phyloP scores from a whole-genome alignment of 2,329 filamentous ascomycete genomes.

The Septoria linicola region DNA sequence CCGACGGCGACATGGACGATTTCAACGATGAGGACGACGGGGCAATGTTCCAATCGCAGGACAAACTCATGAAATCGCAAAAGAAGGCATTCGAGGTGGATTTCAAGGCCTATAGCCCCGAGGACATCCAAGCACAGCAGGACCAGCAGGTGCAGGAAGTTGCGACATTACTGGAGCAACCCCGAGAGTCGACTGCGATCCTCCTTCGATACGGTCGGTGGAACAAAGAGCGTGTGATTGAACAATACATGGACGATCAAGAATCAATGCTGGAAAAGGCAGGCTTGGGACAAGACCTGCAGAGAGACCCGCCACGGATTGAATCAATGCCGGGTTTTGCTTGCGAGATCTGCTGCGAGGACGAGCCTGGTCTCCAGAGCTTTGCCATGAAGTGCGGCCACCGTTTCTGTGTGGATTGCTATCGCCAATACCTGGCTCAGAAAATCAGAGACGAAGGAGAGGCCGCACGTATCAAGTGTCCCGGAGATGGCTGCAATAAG shows the following conservation, averaged over 20 bases:
- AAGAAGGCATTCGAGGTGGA: slow-evolving; percentile 79
- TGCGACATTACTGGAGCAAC: slow-evolving; percentile 83
- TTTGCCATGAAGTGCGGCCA: slow-evolving; percentile 96
- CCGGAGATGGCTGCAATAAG: slow-evolving; percentile 78
- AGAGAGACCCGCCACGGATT: slow-evolving; percentile 60
- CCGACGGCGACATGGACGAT: slow-evolving; percentile 56
- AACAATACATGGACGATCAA: slow-evolving; percentile 91
- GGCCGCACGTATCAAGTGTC: slow-evolving; percentile 90
- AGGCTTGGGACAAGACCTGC: slow-evolving; percentile 69
- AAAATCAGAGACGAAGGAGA: slow-evolving; percentile 97
- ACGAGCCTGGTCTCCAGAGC: slow-evolving; percentile 70
- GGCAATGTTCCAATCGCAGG: slow-evolving; percentile 59
- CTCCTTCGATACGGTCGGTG: slow-evolving; percentile 84
- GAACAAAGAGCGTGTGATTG: slow-evolving; percentile 94
- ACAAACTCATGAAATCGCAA: slow-evolving; percentile 70
- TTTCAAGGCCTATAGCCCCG: slow-evolving; percentile 75
- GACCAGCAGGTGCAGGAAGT: slow-evolving; percentile 84
- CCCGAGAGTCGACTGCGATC: slow-evolving; percentile 86
- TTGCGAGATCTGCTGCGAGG: slow-evolving; percentile 96
- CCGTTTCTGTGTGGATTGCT: slow-evolving; percentile 89
- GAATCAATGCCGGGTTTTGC: slow-evolving; percentile 72
- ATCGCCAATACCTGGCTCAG: slow-evolving; percentile 82
- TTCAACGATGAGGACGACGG: slow-evolving; percentile 53
- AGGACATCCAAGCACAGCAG: slow-evolving; percentile 81
- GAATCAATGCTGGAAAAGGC: slow-evolving; percentile 79